Percentiles rank a stretch among this genome's conserved stretches.
Evolutionary conservation across 371 early-diverging fungal genomes (phyloP).

Genomic region (Mortierella sp.): DNA sequence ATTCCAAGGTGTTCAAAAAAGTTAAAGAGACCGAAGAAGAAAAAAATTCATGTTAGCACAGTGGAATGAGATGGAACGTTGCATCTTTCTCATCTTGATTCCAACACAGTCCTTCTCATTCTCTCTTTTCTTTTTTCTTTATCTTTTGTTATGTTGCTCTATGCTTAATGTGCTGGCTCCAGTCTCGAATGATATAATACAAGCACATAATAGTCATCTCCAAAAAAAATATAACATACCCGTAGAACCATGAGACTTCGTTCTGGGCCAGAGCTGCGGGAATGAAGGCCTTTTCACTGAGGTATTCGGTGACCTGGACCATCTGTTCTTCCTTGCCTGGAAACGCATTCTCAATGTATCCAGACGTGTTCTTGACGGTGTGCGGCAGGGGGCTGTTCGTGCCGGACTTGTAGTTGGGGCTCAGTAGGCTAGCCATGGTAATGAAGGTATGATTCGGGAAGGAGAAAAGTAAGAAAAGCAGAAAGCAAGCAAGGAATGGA

Average conservation of each 20-base stretch:
- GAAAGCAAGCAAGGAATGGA: background rate
- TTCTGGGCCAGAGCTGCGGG: conserved; percentile 88
- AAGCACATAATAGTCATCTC: too few relatives aligned
- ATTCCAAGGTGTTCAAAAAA: too few relatives aligned
- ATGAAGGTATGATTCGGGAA: too few relatives aligned
- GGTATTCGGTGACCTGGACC: conserved; percentile 79
- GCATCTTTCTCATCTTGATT: too few relatives aligned
- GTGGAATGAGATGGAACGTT: too few relatives aligned
- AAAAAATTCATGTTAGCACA: too few relatives aligned
- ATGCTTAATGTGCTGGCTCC: background rate
- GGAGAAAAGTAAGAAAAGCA: background rate
- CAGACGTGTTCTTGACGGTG: conserved; percentile 62
- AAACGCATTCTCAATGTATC: conserved; percentile 81
- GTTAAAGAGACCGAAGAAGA: too few relatives aligned
- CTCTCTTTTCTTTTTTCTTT: background rate
- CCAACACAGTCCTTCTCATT: background rate
- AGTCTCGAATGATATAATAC: too few relatives aligned
- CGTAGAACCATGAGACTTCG: conserved; percentile 96
- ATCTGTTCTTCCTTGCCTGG: conserved; percentile 93
- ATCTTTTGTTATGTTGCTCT: background rate
- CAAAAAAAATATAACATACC: too few relatives aligned
- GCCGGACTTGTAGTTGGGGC: conserved; percentile 17
- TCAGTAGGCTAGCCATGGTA: conserved; percentile 27
- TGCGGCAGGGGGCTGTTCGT: conserved; percentile 13
- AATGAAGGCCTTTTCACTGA: conserved; percentile 90